Conservation (phyloP, 2,329 filamentous ascomycete genomes). For the Endocalyx cinctus region DNA sequence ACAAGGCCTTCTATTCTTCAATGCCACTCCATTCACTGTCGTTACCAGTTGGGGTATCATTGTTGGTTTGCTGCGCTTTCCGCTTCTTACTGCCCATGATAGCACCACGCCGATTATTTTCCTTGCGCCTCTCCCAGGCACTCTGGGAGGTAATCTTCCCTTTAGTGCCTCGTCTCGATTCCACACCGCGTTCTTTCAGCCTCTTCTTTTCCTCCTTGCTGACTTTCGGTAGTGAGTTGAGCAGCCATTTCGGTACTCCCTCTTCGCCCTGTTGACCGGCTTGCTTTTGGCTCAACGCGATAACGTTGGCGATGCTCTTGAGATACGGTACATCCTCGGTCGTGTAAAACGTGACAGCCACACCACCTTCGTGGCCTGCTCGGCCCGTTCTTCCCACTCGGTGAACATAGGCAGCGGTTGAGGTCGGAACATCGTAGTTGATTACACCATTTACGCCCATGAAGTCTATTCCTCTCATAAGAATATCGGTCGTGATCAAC, state of each 20-base stretch:
- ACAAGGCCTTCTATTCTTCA: too few relatives aligned
- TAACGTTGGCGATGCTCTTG: slow-evolving; percentile 90
- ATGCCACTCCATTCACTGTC: slow-evolving; percentile 45
- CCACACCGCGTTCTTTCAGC: slow-evolving; percentile 76
- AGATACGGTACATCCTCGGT: slow-evolving; percentile 88
- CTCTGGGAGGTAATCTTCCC: slow-evolving; percentile 79
- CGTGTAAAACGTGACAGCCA: slow-evolving; percentile 92
- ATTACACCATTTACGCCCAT: slow-evolving; percentile 92
- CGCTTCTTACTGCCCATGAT: slow-evolving; percentile 58
- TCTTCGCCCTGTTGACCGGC: slow-evolving; percentile 49
- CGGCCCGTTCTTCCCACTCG: slow-evolving; percentile 87
- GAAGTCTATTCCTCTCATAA: slow-evolving; percentile 92
- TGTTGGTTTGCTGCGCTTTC: slow-evolving; percentile 32
- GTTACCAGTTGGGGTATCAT: slow-evolving; percentile 22
- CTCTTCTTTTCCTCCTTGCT: slow-evolving; percentile 79
- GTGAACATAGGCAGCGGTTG: slow-evolving; percentile 85
- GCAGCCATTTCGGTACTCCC: slow-evolving; percentile 75
- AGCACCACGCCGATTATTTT: slow-evolving; percentile 62
- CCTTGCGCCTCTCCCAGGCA: slow-evolving; percentile 65
- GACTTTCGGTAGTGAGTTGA: slow-evolving; percentile 80
- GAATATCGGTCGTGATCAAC: slow-evolving; percentile 88
- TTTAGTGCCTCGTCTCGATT: slow-evolving; percentile 48
- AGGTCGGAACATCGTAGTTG: slow-evolving; percentile 96
- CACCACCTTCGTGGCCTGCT: slow-evolving; percentile 79
- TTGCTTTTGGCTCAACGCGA: slow-evolving; percentile 75